Base-by-base conservation (phyloP, 2,329 filamentous ascomycete species). In the Cladosporium sp. region DNA sequence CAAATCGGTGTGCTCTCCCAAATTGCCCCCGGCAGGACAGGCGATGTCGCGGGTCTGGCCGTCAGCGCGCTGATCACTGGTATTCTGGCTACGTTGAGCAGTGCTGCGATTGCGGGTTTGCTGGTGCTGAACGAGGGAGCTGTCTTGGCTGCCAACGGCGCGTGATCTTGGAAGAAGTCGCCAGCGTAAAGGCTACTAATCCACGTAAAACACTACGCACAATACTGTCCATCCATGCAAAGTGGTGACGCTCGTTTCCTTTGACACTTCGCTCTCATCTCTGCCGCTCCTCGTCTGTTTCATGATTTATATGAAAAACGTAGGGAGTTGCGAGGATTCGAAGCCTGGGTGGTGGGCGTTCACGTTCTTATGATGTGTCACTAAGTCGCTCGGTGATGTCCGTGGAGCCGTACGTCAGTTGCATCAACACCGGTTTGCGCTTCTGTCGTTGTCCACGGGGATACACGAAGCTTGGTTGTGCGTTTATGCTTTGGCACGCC, bases 1-100 rank as follows among this genome's bases (percentile, higher is more conserved):
- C 91, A 96, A 75, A 94, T 96, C 61, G 91, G 91, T 78, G 90
- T 95, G 60, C 81, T 96, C 55, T 84, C 88, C 3, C 90, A 95
- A 76, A 84, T 96, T 61, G 87, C 89, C 0, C 90, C 91, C 0
- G 80, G 80, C 3, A 84, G 90, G 45, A 82, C 84, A 38, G 89
- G 87, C 59, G 89, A 94, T 66, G 87, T 96, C 5, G 87, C 89
- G 3, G 81, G 81, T 49, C 82, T 96, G 28, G 90, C 90, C 3
- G 59, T 95, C 19, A 92, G 88, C 34, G 89, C 91, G 5, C 81
- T 96, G 63, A 72, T 92, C 55, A 88, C 89, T 0, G 91, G 92
- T 69, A 84, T 94, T 36, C 77, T 95, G 60, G 84, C 88, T 28
- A 96, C 91, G 0, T 77, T 96, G 66, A 92, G 86, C 2, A 90